Evolutionary conservation across 2,329 filamentous ascomycete genomes (phyloP).

Genomic region (Tolypocladium inflatum): DNA sequence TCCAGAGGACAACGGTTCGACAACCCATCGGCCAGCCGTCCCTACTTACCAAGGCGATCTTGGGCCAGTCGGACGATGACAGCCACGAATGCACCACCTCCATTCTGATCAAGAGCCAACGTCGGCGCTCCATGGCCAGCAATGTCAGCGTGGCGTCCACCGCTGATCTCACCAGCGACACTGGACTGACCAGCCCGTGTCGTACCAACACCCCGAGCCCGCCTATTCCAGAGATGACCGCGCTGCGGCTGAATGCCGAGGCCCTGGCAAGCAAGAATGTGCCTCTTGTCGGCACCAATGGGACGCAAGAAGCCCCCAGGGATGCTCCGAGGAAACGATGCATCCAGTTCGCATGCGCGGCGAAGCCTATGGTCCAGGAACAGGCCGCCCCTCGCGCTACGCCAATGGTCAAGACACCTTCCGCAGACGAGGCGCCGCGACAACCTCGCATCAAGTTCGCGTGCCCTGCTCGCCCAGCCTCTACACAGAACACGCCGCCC

Average conservation of each 20-base stretch:
- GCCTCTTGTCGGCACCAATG: constrained; percentile 13
- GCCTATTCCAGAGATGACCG: constrained; percentile 54
- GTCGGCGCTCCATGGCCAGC: constrained; percentile 63
- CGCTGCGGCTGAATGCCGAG: constrained; percentile 29
- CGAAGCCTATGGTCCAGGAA: constrained; percentile 43
- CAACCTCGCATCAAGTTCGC: constrained; percentile 68
- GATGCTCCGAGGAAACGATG: constrained; percentile 61
- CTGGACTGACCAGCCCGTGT: constrained; percentile 81
- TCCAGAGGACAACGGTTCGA: constrained; percentile 39
- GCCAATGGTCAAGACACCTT: constrained; percentile 21
- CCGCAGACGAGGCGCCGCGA: constrained; percentile 31
- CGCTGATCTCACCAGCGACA: constrained; percentile 90
- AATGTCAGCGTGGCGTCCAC: constrained; percentile 75
- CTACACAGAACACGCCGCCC: constrained; percentile 29
- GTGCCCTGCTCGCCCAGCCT: constrained; percentile 47
- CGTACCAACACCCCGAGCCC: constrained; percentile 82
- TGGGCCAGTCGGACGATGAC: constrained; percentile 54
- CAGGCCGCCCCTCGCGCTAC: constrained; percentile 24
- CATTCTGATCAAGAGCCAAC: constrained; percentile 23
- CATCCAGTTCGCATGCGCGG: constrained; percentile 84
- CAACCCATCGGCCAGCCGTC: constrained; percentile 57
- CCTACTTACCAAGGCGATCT: constrained; percentile 77
- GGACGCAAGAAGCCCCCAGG: constrained; percentile 29
- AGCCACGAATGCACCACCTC: constrained; percentile 27
- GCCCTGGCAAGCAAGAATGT: constrained; percentile 14